These are phyloP conservation scores for Nicotiana obtusifolia DNA, from an alignment of 257 asterid species.

Conservation along the genomic window DNA sequence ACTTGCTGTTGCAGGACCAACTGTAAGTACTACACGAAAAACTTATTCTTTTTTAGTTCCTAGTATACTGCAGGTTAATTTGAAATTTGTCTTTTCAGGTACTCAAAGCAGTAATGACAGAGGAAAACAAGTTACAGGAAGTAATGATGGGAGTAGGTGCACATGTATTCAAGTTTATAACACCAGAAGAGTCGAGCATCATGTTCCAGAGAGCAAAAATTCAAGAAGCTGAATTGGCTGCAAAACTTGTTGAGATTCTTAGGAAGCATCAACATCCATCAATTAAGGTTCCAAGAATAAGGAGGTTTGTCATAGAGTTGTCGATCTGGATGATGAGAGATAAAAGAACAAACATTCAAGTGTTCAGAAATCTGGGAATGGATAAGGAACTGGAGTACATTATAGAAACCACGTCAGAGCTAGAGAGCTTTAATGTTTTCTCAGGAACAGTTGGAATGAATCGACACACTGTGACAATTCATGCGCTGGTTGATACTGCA, in stretches of 20 bases:
- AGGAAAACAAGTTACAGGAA: conserved; percentile 70
- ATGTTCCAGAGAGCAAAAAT: conserved; percentile 38
- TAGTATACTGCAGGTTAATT: neutral
- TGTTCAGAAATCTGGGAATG: conserved; percentile 48
- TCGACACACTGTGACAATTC: conserved; percentile 51
- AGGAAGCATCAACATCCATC: conserved; percentile 49
- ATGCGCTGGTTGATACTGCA: conserved; percentile 57
- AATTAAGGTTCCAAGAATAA: conserved; percentile 65
- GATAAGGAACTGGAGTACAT: conserved; percentile 54
- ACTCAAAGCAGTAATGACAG: conserved; percentile 63
- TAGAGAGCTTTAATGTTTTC: conserved; percentile 81
- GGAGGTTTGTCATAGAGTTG: conserved; percentile 73
- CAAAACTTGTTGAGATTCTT: conserved; percentile 38
- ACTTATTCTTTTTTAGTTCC: neutral
- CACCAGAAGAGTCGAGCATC: conserved; percentile 39
- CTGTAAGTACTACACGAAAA: conserved; percentile 30
- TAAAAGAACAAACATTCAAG: conserved; percentile 23
- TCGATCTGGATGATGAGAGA: conserved; percentile 88
- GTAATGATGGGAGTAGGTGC: conserved; percentile 84
- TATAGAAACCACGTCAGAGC: conserved; percentile 72
- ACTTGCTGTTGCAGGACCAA: conserved; percentile 59
- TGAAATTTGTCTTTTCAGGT: conserved; percentile 36
- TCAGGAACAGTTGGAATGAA: conserved; percentile 78
- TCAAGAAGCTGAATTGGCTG: conserved; percentile 46
- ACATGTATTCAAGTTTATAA: conserved; percentile 52